Percentiles rank a stretch among this genome's conserved stretches.
phyloP scores from a whole-genome alignment of 2,329 filamentous ascomycete species.

The Phoma sp. region DNA sequence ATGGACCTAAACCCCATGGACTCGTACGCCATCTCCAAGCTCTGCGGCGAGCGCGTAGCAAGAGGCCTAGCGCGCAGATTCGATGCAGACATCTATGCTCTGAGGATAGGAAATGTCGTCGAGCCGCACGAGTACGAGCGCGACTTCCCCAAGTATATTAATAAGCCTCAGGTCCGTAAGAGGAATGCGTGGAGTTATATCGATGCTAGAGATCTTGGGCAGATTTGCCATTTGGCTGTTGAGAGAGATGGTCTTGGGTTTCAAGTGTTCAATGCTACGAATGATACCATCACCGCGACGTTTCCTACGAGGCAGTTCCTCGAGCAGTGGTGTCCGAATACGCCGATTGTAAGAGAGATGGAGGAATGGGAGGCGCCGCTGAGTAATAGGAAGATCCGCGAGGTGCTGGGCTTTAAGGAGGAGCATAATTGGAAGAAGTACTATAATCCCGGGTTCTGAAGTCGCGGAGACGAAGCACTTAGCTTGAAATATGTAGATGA shows the following conservation, averaged over 20 bases:
- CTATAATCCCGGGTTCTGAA: slow-evolving; percentile 1
- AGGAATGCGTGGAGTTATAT: slow-evolving; percentile 70
- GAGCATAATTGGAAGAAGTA: slow-evolving; percentile 65
- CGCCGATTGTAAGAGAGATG: slow-evolving; percentile 63
- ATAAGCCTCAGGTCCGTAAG: slow-evolving; percentile 59
- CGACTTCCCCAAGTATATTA: slow-evolving; percentile 61
- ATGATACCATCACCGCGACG: slow-evolving; percentile 66
- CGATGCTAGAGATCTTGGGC: slow-evolving; percentile 67
- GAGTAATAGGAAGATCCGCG: slow-evolving; percentile 66
- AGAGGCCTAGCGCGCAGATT: slow-evolving; percentile 65
- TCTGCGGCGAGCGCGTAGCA: slow-evolving; percentile 65
- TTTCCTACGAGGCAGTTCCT: slow-evolving; percentile 62
- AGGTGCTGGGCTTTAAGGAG: slow-evolving; percentile 66
- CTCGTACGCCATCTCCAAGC: slow-evolving; percentile 67
- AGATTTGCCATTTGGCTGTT: slow-evolving; percentile 65
- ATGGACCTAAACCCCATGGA: slow-evolving; percentile 68
- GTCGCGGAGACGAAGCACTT: neutral
- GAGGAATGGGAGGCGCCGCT: slow-evolving; percentile 66
- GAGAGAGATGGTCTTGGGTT: slow-evolving; percentile 65
- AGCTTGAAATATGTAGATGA: too few relatives aligned
- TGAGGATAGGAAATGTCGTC: slow-evolving; percentile 68
- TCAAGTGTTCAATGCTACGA: slow-evolving; percentile 70
- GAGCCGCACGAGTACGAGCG: slow-evolving; percentile 67
- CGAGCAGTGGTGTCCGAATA: slow-evolving; percentile 57
- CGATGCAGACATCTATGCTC: slow-evolving; percentile 64